These are phyloP conservation scores for Dendryphion nanum DNA, from an alignment of 2,329 filamentous ascomycete genomes.

Conservation along the genomic window DNA sequence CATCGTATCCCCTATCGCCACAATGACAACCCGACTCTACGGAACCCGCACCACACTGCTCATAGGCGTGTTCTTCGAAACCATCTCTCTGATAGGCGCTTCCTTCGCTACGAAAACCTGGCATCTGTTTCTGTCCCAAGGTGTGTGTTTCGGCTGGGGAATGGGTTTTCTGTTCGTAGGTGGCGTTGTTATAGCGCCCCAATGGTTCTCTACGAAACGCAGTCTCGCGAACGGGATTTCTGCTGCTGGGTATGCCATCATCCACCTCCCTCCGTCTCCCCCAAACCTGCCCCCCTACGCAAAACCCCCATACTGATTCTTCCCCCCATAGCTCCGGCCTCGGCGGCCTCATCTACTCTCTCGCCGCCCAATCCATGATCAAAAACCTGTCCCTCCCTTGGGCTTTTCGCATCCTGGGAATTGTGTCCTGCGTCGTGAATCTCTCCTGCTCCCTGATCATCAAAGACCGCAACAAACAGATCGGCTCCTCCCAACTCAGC, in stretches of 20 bases:
- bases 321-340: no score
- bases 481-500: slow-evolving; percentile 65
- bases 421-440: slow-evolving; percentile 65
- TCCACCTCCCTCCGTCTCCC: no score
- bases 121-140: slow-evolving; percentile 75
- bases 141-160: slow-evolving; percentile 72
- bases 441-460: slow-evolving; percentile 62
- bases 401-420: slow-evolving; percentile 65
- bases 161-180: slow-evolving; percentile 76
- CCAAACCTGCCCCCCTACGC: no score
- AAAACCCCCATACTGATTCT: no score
- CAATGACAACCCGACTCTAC: slow-evolving; percentile 57
- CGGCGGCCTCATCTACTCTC: slow-evolving; percentile 69
- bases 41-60: slow-evolving; percentile 66
- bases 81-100: slow-evolving; percentile 65
- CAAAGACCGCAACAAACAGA: slow-evolving; percentile 68
- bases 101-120: slow-evolving; percentile 68
- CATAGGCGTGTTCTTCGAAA: slow-evolving; percentile 63
- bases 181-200: slow-evolving; percentile 64
- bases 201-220: slow-evolving; percentile 70
- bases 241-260: no score
- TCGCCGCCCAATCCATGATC: slow-evolving; percentile 69
- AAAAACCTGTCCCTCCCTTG: slow-evolving; percentile 61
- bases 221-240: slow-evolving; percentile 69
- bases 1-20: slow-evolving; percentile 67